Evolutionary conservation across 306 rosid genomes (phyloP), one percentile per base, ranked within the genome.

Genomic region (Argentina anserina): DNA sequence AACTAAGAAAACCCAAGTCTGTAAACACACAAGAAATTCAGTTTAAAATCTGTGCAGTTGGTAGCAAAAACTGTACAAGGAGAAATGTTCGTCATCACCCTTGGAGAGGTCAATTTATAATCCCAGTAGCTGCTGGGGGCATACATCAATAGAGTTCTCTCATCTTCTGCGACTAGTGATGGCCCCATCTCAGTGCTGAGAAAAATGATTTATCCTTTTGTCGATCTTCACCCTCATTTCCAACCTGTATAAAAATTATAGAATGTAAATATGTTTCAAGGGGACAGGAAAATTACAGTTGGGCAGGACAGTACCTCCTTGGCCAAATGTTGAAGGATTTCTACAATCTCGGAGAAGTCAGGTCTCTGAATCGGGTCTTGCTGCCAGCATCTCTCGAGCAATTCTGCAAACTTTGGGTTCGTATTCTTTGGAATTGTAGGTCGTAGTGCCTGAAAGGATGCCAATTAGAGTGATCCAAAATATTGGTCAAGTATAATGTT

Each of bases 311-410:
- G 50, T 86, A 90, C 99, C 97, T 90, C 97, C 78, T 89, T 86
- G 21, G 87, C 71, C 73, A 88, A 83, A 37, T 76, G 86, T 87
- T 70, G 84, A 78, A 95, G 97, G 78, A 83, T 84, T 76, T 90
- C 93, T 66, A 84, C 29, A 74, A 91, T 88, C 76, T 91, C 93
- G 11, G 89, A 81, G 81, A 91, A 95, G 74, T 81, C 58, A 26
- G 99, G 97, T 71, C 99, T 90, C 71, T 76, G 84, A 34, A 75
- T 80, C 28, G 96, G 96, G 72, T 91, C 92, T 83, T 91, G 89
- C 52, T 87, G 90, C 99, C 99, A 95, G 87, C 97, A 95, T 63
- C 76, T 86, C 69, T 84, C 89, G 56, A 91, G 97, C 82, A 95
- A 82, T 76, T 95, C 97, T 23, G 87, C 76, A 45, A 95, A 83